Evolutionary conservation across 768 basidiomycete species (phyloP).

Genomic region (Boletus tomentosulus): DNA sequence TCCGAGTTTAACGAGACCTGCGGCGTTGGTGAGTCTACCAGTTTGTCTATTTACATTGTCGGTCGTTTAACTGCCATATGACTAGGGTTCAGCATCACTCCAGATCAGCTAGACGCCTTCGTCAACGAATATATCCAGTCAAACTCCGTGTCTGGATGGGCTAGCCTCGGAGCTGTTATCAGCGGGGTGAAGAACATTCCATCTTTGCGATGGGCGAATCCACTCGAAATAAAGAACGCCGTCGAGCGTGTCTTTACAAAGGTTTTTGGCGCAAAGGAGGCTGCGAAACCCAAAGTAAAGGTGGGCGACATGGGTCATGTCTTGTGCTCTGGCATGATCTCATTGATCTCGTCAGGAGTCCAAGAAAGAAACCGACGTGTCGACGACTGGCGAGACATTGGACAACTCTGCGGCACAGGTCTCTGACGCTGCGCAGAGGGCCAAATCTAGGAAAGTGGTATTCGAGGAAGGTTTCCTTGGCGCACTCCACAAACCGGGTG

Average conservation of each 20-base stretch:
- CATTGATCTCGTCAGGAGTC: constrained; percentile 36
- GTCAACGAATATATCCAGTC: constrained; percentile 56
- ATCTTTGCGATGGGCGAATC: constrained; percentile 75
- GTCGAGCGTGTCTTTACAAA: constrained; percentile 66
- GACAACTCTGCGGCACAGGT: constrained; percentile 27
- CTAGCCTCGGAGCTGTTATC: constrained; percentile 63
- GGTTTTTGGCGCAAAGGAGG: constrained; percentile 70
- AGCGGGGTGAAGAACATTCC: constrained; percentile 58
- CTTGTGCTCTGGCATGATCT: not conserved
- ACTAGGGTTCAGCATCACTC: constrained; percentile 74
- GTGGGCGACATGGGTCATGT: constrained; percentile 31
- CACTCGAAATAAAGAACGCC: constrained; percentile 79
- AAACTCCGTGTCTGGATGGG: constrained; percentile 66
- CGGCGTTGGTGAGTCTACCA: constrained; percentile 71
- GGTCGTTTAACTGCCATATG: constrained; percentile 1
- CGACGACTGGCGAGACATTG: constrained; percentile 2
- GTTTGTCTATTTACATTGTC: not conserved
- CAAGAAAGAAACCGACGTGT: constrained; percentile 40
- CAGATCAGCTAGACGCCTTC: constrained; percentile 53
- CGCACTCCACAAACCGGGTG: constrained; percentile 87
- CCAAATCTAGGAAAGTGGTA: constrained; percentile 52
- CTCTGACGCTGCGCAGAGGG: constrained; percentile 34
- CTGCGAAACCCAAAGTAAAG: constrained; percentile 62
- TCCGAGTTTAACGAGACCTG: constrained; percentile 71
- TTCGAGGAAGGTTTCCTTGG: constrained; percentile 96